Evolutionary conservation across 305 asterid species (phyloP), one percentile per base, ranked within the genome.

Genomic region (Fraxinus greggii): DNA sequence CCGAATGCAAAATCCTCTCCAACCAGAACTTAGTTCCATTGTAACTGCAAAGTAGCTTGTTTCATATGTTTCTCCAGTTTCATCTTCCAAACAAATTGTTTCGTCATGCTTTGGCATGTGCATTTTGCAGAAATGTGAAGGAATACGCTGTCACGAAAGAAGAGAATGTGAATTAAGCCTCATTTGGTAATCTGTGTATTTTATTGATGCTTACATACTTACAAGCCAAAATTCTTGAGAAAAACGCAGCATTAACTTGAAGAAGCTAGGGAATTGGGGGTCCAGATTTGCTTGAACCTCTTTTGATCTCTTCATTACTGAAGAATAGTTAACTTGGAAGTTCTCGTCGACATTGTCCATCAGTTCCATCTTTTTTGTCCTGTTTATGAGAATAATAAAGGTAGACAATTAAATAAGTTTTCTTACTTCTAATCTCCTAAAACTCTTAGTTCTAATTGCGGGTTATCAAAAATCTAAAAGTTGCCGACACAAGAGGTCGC

Each of bases 21-120:
- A 90, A 61, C 93, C 93, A 26, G 85, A 91, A 73, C 91, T 90
- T 35, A 90, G 87, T 12, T 90, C 91, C 48, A 80, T 86, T 80
- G 88, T 84, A 35, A 83, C 85, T 75, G 86, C 82, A 38, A 88
- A 85, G 80, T 87, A 90, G 51, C 82, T 88, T 5, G 89, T 88
- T 74, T 76, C 38, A 82, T 81, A 81, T 35, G 80, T 83, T 48
- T 78, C 79, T 23, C 74, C 81, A 76, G 82, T 54, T 83, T 90
- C 93, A 80, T 88, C 90, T 61, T 81, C 86, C 83, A 90, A 85
- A 21, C 83, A 74, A 72, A 88, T 77, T 1, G 82, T 76, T 80
- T 81, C 8, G 40, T 88, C 89, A 56, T 80, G 51, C 24, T 80
- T 82, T n/a, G 93, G 93, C 82, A 90, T 72, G 82, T 90, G 83